phyloP scores from a whole-genome alignment of 192 early-diverging fungal genomes.

The Coemansia sp. region DNA sequence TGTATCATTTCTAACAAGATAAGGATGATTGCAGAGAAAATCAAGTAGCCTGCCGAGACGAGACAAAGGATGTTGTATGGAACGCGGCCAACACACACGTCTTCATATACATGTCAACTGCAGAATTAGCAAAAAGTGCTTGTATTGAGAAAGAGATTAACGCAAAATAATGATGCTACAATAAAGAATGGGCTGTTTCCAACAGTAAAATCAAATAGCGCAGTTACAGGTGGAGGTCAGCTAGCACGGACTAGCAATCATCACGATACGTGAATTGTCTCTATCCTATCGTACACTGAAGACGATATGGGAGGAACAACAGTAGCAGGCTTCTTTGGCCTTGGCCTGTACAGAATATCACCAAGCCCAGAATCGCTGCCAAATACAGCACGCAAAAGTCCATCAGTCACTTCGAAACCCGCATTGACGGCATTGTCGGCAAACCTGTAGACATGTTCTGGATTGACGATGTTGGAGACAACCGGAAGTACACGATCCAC shows the following conservation, averaged over 20 bases:
- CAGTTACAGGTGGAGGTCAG: not conserved
- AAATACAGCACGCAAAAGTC: slow-evolving; percentile 51
- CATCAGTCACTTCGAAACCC: slow-evolving; percentile 50
- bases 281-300: slow-evolving; percentile 9
- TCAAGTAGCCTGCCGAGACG: not conserved
- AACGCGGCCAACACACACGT: not conserved
- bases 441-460: slow-evolving; percentile 48
- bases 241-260: not conserved
- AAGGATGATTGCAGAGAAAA: not conserved
- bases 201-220: not conserved
- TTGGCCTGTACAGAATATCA: slow-evolving; percentile 48
- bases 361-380: slow-evolving; percentile 49
- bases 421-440: slow-evolving; percentile 54
- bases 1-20: not conserved
- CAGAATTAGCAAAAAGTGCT: not conserved
- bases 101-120: not conserved
- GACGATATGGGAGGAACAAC: slow-evolving; percentile 25
- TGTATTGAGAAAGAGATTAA: slow-evolving; percentile 1
- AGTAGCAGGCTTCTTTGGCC: slow-evolving; percentile 52
- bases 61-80: not conserved
- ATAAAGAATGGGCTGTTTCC: not conserved
- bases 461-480: slow-evolving; percentile 46
- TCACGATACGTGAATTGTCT: slow-evolving; percentile 12
- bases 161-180: slow-evolving; percentile 2
- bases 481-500: slow-evolving; percentile 51